Conservation (phyloP, 768 basidiomycete species). For the Polyporus arcularius region DNA sequence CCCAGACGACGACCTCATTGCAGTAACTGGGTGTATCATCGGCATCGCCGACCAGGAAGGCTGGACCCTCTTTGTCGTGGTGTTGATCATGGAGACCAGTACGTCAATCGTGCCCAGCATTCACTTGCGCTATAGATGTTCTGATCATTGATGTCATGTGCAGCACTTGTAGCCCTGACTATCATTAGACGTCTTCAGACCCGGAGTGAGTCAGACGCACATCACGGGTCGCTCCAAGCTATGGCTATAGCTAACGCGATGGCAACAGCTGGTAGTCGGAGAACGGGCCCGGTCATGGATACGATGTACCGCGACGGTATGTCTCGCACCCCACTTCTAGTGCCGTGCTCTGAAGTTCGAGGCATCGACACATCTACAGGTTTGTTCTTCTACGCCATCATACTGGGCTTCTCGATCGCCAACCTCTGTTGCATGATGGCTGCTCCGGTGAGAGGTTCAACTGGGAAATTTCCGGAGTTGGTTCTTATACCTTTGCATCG, state of each 20-base stretch:
- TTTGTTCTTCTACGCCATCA: constrained; percentile 6
- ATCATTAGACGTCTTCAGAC: background rate
- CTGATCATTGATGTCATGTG: background rate
- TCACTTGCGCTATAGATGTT: no score
- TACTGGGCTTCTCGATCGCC: constrained; percentile 2
- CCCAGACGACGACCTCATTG: background rate
- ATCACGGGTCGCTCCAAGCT: background rate
- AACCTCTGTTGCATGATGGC: constrained; percentile 7
- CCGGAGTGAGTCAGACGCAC: background rate
- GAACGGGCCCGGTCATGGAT: background rate
- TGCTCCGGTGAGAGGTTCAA: background rate
- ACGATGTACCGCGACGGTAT: constrained; percentile 15
- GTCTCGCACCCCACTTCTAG: background rate
- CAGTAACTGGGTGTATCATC: background rate
- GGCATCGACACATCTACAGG: background rate
- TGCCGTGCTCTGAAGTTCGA: background rate
- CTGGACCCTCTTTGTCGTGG: background rate
- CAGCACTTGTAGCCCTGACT: background rate
- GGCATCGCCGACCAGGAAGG: background rate
- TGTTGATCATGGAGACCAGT: background rate
- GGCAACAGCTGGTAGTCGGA: background rate
- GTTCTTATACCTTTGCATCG: no score
- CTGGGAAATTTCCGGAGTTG: no score
- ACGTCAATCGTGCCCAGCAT: background rate
- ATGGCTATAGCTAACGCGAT: no score